phyloP scores from a whole-genome alignment of 1,284 basidiomycete genomes.

The Vanrija pseudolonga region DNA sequence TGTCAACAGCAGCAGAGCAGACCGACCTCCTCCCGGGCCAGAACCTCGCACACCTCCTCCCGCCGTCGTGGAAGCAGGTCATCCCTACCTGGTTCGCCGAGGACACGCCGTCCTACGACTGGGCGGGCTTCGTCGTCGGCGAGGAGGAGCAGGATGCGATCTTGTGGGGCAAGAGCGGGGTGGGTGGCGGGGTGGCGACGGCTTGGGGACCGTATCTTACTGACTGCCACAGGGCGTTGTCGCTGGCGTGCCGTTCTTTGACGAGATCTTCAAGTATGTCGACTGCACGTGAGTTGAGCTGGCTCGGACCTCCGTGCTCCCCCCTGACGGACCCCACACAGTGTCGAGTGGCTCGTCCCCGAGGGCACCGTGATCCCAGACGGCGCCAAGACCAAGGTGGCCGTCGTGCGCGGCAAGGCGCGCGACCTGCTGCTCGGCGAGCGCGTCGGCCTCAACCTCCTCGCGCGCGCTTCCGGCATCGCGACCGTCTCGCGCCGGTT shows the following conservation, averaged over 20 bases:
- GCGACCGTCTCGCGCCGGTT: slow-evolving; percentile 83
- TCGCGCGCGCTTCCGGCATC: slow-evolving; percentile 94
- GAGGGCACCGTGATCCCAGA: slow-evolving; percentile 80
- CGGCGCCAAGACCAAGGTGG: slow-evolving; percentile 67
- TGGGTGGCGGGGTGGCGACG: slow-evolving; percentile 17
- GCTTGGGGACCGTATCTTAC: background rate
- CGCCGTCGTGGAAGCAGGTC: slow-evolving; percentile 83
- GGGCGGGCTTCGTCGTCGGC: slow-evolving; percentile 94
- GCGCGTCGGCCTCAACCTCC: slow-evolving; percentile 86
- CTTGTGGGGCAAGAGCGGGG: slow-evolving; percentile 67
- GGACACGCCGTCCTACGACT: slow-evolving; percentile 95
- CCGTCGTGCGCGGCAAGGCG: slow-evolving; percentile 85
- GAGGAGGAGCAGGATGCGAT: slow-evolving; percentile 81
- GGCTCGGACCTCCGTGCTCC: background rate
- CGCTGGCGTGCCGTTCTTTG: slow-evolving; percentile 93
- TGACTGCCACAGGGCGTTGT: slow-evolving; percentile 63
- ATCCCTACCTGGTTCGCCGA: slow-evolving; percentile 83
- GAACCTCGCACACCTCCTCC: slow-evolving; percentile 63
- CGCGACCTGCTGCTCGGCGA: slow-evolving; percentile 89
- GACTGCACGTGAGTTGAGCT: slow-evolving; percentile 71
- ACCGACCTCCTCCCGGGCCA: slow-evolving; percentile 32
- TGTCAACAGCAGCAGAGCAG: slow-evolving; percentile 7
- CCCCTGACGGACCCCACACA: slow-evolving; percentile 39
- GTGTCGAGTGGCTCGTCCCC: slow-evolving; percentile 85
- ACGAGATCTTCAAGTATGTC: slow-evolving; percentile 85